Evolutionary conservation across 2,329 filamentous ascomycete genomes (phyloP).

Genomic region (Penicillium sp.): DNA sequence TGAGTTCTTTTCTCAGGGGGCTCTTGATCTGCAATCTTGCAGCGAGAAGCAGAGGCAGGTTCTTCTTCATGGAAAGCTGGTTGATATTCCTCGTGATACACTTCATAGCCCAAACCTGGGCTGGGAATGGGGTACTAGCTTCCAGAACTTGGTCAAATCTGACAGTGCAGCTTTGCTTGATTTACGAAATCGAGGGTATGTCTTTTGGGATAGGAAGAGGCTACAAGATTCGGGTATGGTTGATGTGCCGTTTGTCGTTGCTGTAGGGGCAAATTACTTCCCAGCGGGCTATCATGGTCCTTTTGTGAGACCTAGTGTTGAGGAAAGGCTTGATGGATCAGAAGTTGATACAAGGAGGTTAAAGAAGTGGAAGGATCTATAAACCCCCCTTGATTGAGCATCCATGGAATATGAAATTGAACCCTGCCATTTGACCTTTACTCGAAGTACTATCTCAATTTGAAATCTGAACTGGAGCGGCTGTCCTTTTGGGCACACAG

Average conservation of each 20-base stretch:
- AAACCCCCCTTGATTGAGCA: not conserved
- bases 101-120: not conserved
- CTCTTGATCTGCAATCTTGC: not conserved
- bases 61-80: not conserved
- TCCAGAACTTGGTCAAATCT: not conserved
- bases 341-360: not conserved
- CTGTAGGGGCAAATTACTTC: not conserved
- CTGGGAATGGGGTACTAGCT: slow-evolving; percentile 4
- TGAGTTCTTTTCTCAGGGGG: not conserved
- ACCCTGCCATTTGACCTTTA: too few species aligned
- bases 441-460: too few species aligned
- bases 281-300: not conserved
- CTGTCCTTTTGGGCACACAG: too few species aligned
- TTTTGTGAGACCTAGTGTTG: not conserved
- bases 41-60: not conserved
- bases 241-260: not conserved
- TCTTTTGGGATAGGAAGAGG: slow-evolving; percentile 1
- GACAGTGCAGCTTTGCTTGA: not conserved
- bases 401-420: not conserved
- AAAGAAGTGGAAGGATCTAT: not conserved
- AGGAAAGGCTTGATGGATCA: not conserved
- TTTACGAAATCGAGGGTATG: not conserved
- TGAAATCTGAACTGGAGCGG: too few species aligned
- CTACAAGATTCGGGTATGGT: not conserved
- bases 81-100: not conserved